Evolutionary conservation across 1,284 basidiomycete species (phyloP).

Genomic region (Pseudozyma tsukubaensis): DNA sequence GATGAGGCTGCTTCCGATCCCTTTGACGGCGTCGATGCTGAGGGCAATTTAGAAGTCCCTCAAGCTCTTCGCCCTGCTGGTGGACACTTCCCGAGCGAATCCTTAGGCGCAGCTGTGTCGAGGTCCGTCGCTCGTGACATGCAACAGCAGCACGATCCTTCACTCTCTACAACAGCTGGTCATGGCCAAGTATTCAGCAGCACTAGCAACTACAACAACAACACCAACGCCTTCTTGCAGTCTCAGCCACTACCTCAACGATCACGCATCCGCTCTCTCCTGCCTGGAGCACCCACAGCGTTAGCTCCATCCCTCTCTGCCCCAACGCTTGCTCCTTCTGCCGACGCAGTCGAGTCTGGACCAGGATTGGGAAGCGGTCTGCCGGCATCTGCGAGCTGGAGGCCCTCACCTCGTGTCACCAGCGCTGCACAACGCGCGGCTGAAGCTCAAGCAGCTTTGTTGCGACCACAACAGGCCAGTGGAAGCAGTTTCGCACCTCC

Average conservation of each 20-base stretch:
- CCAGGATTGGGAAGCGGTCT: not conserved
- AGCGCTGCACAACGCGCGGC: constrained; percentile 37
- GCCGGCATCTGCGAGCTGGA: constrained; percentile 42
- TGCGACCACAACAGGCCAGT: constrained; percentile 7
- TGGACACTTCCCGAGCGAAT: constrained; percentile 45
- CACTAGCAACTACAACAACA: not conserved
- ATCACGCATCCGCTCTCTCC: constrained; percentile 31
- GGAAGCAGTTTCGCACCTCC: not conserved
- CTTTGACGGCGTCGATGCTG: constrained; percentile 10
- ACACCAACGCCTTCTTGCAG: constrained; percentile 1
- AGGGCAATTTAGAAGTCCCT: constrained; percentile 1
- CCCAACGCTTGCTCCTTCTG: constrained; percentile 17
- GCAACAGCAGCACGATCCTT: not conserved
- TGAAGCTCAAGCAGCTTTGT: constrained; percentile 26
- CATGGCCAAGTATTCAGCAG: not conserved
- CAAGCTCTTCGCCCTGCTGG: constrained; percentile 2
- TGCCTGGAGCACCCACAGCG: constrained; percentile 18
- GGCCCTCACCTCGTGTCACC: constrained; percentile 38
- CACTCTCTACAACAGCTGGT: not conserved
- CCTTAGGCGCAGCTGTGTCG: constrained; percentile 44
- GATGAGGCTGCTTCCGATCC: constrained; percentile 18
- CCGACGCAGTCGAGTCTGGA: too few species aligned
- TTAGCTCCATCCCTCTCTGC: constrained; percentile 35
- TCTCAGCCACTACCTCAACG: constrained; percentile 24
- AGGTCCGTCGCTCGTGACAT: constrained; percentile 20